Percentiles rank a stretch among this genome's conserved stretches.
Conservation (phyloP, 176 grass and related monocot species). For the Otatea glauca region DNA sequence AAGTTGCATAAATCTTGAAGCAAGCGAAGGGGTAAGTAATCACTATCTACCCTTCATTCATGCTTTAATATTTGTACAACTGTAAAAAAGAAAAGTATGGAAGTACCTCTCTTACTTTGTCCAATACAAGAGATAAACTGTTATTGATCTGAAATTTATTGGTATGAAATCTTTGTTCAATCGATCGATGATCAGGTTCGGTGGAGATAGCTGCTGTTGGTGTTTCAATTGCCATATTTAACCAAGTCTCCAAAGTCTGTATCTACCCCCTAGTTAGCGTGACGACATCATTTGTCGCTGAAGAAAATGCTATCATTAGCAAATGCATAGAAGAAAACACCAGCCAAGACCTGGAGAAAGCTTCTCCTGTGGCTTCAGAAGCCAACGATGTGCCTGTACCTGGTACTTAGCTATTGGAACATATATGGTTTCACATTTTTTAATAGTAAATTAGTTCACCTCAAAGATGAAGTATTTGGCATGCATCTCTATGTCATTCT, state of each 20-base stretch:
- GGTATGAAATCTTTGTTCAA: neutral
- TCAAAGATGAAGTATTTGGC: neutral
- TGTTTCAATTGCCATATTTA: constrained; percentile 96
- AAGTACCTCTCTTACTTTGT: too few species aligned
- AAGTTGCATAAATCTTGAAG: too few species aligned
- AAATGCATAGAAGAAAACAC: constrained; percentile 54
- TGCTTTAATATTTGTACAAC: too few species aligned
- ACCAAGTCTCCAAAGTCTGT: constrained; percentile 92
- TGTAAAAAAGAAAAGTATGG: too few species aligned
- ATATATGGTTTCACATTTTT: constrained; percentile 8
- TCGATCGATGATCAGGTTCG: constrained; percentile 53
- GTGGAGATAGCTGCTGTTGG: constrained; percentile 89
- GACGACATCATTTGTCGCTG: constrained; percentile 93
- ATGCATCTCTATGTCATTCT: neutral
- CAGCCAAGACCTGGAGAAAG: constrained; percentile 71
- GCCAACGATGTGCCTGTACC: constrained; percentile 20
- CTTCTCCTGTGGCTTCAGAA: constrained; percentile 47
- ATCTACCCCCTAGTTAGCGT: constrained; percentile 98
- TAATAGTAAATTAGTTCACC: neutral
- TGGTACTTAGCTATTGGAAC: constrained; percentile 46
- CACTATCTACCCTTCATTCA: too few species aligned
- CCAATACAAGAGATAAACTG: neutral
- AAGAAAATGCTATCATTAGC: constrained; percentile 96
- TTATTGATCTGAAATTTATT: constrained; percentile 23
- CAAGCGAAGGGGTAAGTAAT: too few species aligned